Percentiles rank a stretch among this genome's conserved stretches.
phyloP scores from a whole-genome alignment of 495 filamentous ascomycete species.

The Pseudoneurospora amorphoporcata region DNA sequence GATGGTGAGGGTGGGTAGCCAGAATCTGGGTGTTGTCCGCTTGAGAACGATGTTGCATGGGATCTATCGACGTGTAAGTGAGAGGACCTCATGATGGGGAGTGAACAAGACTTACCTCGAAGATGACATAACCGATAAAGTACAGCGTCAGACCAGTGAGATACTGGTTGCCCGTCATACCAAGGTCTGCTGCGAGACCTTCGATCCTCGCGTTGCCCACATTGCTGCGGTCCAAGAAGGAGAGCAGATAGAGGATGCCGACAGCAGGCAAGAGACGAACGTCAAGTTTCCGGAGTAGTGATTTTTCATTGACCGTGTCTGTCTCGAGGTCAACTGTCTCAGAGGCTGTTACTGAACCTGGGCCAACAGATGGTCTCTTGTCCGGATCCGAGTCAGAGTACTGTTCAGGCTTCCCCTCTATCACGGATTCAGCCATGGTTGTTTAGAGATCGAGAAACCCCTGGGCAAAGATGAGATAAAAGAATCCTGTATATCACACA shows the following conservation, averaged over 20 bases:
- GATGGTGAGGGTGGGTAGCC: slow-evolving; percentile 37
- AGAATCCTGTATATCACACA: not conserved
- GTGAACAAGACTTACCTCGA: slow-evolving; percentile 13
- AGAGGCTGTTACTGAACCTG: slow-evolving; percentile 10
- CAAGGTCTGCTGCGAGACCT: slow-evolving; percentile 50
- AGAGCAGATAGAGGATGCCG: slow-evolving; percentile 59
- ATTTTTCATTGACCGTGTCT: slow-evolving; percentile 44
- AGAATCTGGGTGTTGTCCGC: slow-evolving; percentile 53
- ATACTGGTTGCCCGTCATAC: slow-evolving; percentile 65
- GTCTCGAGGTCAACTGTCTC: slow-evolving; percentile 10
- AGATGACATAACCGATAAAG: slow-evolving; percentile 65
- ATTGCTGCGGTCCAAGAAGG: slow-evolving; percentile 68
- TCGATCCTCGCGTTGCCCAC: slow-evolving; percentile 48
- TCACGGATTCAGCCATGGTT: not conserved
- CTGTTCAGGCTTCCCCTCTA: not conserved
- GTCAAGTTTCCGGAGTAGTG: slow-evolving; percentile 57
- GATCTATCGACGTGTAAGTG: slow-evolving; percentile 29
- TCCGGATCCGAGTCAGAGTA: not conserved
- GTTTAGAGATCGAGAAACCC: not conserved
- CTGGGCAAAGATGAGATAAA: not conserved
- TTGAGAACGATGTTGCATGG: slow-evolving; percentile 70
- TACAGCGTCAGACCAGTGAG: slow-evolving; percentile 62
- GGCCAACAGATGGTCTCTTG: not conserved
- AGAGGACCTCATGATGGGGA: too few species aligned
- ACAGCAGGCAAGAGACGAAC: slow-evolving; percentile 53